phyloP scores from a whole-genome alignment of 1,284 basidiomycete genomes.

The Ganoderma boninense region DNA sequence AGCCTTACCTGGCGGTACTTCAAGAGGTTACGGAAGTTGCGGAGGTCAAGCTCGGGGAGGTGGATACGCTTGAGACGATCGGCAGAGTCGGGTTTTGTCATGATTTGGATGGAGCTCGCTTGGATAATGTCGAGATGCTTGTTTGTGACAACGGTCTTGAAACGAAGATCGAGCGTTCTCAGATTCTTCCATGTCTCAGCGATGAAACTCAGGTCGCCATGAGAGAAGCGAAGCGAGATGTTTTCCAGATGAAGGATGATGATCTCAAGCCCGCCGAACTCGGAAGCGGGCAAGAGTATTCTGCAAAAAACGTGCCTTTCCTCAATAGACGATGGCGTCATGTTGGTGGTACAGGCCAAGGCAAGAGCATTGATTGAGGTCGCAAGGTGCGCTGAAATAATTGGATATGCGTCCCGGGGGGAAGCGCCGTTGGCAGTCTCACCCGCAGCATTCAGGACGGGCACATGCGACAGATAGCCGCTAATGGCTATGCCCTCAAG shows the following conservation, averaged over 20 bases:
- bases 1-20: background rate
- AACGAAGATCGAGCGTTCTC: background rate
- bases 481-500: background rate
- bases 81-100: background rate
- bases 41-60: background rate
- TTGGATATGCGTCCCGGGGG: background rate
- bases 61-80: background rate
- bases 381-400: background rate
- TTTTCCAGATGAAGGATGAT: background rate
- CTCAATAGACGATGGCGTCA: background rate
- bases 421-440: background rate
- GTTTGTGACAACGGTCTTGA: background rate
- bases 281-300: background rate
- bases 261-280: background rate
- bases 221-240: background rate
- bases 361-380: background rate
- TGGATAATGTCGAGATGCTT: background rate
- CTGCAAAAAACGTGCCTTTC: background rate
- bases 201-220: background rate
- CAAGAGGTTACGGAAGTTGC: background rate
- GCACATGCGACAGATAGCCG: background rate
- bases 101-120: background rate
- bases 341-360: background rate
- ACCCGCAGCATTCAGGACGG: background rate
- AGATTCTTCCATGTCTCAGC: background rate